phyloP scores from a whole-genome alignment of 352 stramenopile species.

The Phytophthora melonis region DNA sequence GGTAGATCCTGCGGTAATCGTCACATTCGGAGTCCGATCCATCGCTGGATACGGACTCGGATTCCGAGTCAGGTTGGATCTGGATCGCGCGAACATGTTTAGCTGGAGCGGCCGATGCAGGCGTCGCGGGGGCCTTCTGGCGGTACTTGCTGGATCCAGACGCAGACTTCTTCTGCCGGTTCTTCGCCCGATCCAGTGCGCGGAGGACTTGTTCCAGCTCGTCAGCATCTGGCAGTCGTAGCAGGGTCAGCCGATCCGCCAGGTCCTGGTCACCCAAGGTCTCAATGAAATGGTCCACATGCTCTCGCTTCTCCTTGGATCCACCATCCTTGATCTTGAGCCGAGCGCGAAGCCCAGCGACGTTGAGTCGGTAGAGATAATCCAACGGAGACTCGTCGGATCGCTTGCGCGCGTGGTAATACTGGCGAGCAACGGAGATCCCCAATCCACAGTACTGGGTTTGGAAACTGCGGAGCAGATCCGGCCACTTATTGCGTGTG shows the following conservation, averaged over 20 bases:
- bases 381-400: background rate
- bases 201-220: no score
- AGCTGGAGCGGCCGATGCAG: no score
- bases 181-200: background rate
- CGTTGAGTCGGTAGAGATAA: background rate
- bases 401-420: background rate
- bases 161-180: background rate
- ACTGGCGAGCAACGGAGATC: background rate
- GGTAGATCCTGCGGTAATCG: no score
- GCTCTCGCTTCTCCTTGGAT: background rate
- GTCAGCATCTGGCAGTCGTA: background rate
- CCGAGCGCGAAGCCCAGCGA: background rate
- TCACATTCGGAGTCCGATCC: background rate
- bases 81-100: background rate
- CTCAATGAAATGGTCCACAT: background rate
- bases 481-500: background rate
- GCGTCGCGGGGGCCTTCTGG: no score
- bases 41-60: no score
- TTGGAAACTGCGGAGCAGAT: background rate
- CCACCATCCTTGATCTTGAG: background rate
- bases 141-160: no score
- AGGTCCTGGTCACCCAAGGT: background rate
- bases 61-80: background rate
- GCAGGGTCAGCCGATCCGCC: background rate
- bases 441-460: background rate